Evolutionary conservation across 2,329 filamentous ascomycete species (phyloP).

Genomic region (Xylaria digitata): DNA sequence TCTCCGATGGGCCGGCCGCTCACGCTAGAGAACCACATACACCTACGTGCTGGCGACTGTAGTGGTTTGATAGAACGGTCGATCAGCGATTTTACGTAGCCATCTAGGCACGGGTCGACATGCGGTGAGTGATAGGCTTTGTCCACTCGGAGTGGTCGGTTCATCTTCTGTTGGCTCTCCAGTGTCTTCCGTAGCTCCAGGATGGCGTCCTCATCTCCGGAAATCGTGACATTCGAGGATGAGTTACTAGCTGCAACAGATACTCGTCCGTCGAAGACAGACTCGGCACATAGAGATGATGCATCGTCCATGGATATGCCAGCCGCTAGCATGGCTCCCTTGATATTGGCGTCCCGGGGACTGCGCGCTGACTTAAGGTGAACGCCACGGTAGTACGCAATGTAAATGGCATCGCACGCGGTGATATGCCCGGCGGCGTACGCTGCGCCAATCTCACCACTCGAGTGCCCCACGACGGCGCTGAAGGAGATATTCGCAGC

Average conservation of each 20-base stretch:
- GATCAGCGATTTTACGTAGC: neutral
- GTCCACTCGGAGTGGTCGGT: neutral
- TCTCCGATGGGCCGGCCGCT: neutral
- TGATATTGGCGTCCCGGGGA: neutral
- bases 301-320: neutral
- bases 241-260: constrained; percentile 8
- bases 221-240: constrained; percentile 9
- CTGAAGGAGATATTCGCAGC: constrained; percentile 9
- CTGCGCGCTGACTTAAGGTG: neutral
- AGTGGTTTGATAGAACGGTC: neutral
- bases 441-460: constrained; percentile 19
- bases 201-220: constrained; percentile 19
- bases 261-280: neutral
- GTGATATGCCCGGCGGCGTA: constrained; percentile 13
- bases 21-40: neutral
- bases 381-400: constrained; percentile 21
- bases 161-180: neutral
- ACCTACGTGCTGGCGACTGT: neutral
- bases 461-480: constrained; percentile 20
- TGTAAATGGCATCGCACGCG: constrained; percentile 4
- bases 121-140: neutral
- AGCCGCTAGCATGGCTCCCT: constrained; percentile 14
- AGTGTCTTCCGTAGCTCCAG: neutral
- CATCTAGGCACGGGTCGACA: neutral
- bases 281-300: neutral